Conservation (phyloP, 2,329 filamentous ascomycete genomes). For the Talaromyces sp. region DNA sequence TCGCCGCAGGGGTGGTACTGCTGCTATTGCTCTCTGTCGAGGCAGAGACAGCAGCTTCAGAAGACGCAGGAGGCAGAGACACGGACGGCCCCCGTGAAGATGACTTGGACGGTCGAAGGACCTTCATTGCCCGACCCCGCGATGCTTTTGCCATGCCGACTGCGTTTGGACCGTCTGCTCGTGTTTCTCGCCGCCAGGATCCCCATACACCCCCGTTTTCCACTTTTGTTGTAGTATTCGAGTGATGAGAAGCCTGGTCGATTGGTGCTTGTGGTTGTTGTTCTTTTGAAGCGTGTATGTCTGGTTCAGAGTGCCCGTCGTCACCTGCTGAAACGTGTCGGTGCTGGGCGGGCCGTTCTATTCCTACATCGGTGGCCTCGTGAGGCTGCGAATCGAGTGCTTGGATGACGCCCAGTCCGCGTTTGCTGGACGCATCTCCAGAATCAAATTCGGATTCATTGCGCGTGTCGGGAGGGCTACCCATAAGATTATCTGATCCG, state of each 20-base stretch:
- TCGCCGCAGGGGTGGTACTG: conserved; percentile 1
- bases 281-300: conserved; percentile 12
- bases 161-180: conserved; percentile 20
- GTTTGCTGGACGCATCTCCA: background rate
- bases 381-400: conserved; percentile 28
- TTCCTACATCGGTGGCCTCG: conserved; percentile 13
- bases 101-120: conserved; percentile 65
- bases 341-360: conserved; percentile 14
- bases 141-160: conserved; percentile 57
- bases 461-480: conserved; percentile 7
- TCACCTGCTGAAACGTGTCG: conserved; percentile 9
- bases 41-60: conserved; percentile 6
- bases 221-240: conserved; percentile 18
- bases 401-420: background rate
- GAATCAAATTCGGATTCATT: conserved; percentile 21
- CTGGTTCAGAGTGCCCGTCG: conserved; percentile 10
- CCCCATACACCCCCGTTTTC: conserved; percentile 59
- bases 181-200: conserved; percentile 58
- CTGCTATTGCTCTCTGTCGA: background rate
- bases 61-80: background rate
- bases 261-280: conserved; percentile 14
- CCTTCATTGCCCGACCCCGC: conserved; percentile 71
- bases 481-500: conserved; percentile 26
- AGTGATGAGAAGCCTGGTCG: conserved; percentile 1
- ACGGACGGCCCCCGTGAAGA: conserved; percentile 23